Base-by-base conservation (phyloP, 176 grass and related monocot genomes). In the Hsuehochloa calcarea region DNA sequence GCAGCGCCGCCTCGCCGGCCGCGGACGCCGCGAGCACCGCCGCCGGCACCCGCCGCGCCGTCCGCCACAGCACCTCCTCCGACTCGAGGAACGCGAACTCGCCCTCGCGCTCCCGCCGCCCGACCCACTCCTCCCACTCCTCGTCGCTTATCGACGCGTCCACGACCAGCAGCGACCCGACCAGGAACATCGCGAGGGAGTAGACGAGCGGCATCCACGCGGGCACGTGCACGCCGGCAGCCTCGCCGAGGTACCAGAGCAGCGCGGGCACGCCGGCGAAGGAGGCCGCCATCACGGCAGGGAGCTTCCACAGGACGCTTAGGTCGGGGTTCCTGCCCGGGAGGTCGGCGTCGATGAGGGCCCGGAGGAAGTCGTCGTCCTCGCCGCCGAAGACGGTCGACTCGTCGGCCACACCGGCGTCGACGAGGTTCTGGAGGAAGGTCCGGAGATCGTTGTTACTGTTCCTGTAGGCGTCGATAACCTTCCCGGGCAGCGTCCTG, bases 161-260 rank as follows among this genome's bases (percentile, higher is more conserved):
- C 44, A 19, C 83, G 0, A 86, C 54, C 52, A 90, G 77, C 77
- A 85, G 83, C 54, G 78, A 38, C 1, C 88, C 83, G 25, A 90
- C n/a, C 52, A 86, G 52, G 88, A 89, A 90, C 0, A 78, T 26
- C 5, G 54, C 62, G 70, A 76, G 61, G 61, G 77, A 89, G 88
- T 75, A 85, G 77, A 75, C 88, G 49, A 81, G 88, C 51, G 77
- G 82, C 82, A 89, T 89, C 88, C 77, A 89, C n/a, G 69, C 82
- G 20, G 87, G 87, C 7, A 85, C 75, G 77, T 34, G 77, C 49
- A 62, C 87, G 49, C 82, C 76, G 22, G 87, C 76, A 15, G 87
- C 87, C 2, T 84, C 87, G 69, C 76, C 82, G 25, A 89, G 87
- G 76, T 23, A 80, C n/a, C 82, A 51, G n/a, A 85, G 77, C 82